phyloP scores from a whole-genome alignment of 2,329 filamentous ascomycete species.

The Aureobasidium sp. region DNA sequence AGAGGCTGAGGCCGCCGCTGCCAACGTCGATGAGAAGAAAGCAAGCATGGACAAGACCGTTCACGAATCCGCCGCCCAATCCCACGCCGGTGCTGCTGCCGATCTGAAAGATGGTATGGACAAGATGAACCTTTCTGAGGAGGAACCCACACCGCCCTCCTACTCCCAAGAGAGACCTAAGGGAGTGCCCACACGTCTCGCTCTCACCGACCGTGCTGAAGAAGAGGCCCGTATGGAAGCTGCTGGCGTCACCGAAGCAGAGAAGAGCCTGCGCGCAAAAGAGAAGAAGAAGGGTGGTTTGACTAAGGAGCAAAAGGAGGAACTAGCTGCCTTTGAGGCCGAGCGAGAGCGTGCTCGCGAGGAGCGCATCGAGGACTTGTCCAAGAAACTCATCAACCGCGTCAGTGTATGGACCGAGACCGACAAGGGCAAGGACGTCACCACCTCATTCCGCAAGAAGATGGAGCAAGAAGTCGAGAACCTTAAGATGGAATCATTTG shows the following conservation, averaged over 20 bases:
- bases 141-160: slow-evolving; percentile 11
- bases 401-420: slow-evolving; percentile 96
- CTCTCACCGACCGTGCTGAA: slow-evolving; percentile 73
- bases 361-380: slow-evolving; percentile 78
- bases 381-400: slow-evolving; percentile 78
- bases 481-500: slow-evolving; percentile 98
- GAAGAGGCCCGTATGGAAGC: slow-evolving; percentile 61
- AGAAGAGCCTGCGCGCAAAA: slow-evolving; percentile 68
- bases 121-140: slow-evolving; percentile 10
- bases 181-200: slow-evolving; percentile 67
- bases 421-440: slow-evolving; percentile 79
- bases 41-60: slow-evolving; percentile 27
- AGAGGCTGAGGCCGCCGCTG: slow-evolving; percentile 27
- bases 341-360: slow-evolving; percentile 78
- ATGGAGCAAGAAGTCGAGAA: slow-evolving; percentile 93
- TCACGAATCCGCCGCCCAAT: neutral
- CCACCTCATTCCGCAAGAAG: slow-evolving; percentile 85
- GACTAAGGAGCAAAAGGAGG: slow-evolving; percentile 86
- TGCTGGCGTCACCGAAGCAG: slow-evolving; percentile 59
- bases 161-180: slow-evolving; percentile 28
- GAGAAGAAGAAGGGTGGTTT: slow-evolving; percentile 85
- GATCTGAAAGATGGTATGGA: slow-evolving; percentile 25
- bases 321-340: slow-evolving; percentile 77
- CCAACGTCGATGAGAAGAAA: slow-evolving; percentile 43
- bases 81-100: slow-evolving; percentile 12